Conservation (phyloP, 345 rosid species). For the Eucalyptus grandis region DNA sequence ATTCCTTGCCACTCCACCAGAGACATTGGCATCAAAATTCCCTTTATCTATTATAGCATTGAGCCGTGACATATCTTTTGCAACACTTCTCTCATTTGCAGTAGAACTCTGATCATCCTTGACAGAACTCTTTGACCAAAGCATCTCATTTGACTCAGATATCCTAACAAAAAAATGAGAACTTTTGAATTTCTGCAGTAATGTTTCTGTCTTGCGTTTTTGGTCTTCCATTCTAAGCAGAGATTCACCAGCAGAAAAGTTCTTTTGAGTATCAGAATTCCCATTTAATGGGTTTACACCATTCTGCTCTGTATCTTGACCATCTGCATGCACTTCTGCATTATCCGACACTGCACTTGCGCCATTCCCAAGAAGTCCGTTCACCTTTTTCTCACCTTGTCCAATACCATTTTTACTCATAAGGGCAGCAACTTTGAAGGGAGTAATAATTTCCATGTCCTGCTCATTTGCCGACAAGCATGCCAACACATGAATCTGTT, state of each 20-base stretch:
- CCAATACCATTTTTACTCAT: conserved; percentile 69
- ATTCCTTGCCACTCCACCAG: conserved; percentile 88
- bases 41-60: conserved; percentile 80
- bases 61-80: conserved; percentile 13
- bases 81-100: neutral
- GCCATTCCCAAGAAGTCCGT: conserved; percentile 31
- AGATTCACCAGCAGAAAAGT: conserved; percentile 69
- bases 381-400: conserved; percentile 32
- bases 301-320: conserved; percentile 25
- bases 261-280: conserved; percentile 32
- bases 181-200: conserved; percentile 72
- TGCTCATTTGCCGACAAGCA: conserved; percentile 76
- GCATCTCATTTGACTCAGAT: conserved; percentile 71
- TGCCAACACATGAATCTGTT: conserved; percentile 79
- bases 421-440: conserved; percentile 87
- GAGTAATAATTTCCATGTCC: conserved; percentile 80
- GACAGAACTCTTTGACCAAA: conserved; percentile 69
- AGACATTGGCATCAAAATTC: conserved; percentile 56
- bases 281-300: conserved; percentile 39
- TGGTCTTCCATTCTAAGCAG: conserved; percentile 83
- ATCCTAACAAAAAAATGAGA: conserved; percentile 96
- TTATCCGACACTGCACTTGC: conserved; percentile 15
- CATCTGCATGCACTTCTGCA: conserved; percentile 29
- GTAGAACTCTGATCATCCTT: conserved; percentile 7
- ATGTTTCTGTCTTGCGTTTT: conserved; percentile 53